These are phyloP conservation scores for Limtongia smithiae DNA, from an alignment of 805 yeast genomes.

Conservation along the genomic window DNA sequence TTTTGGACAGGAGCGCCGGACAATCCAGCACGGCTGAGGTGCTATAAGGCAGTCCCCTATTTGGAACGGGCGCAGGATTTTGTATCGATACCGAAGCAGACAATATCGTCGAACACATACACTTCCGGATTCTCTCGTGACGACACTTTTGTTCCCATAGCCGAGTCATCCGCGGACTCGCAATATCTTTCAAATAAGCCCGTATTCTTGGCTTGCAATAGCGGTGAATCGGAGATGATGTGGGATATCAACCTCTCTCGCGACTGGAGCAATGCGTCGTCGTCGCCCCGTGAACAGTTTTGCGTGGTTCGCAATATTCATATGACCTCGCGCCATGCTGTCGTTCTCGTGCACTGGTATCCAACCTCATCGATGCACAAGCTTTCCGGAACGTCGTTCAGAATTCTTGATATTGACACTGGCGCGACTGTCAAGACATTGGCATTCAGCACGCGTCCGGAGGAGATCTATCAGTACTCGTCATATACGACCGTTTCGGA, in stretches of 20 bases:
- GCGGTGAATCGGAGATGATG: conserved; percentile 1
- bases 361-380: conserved; percentile 19
- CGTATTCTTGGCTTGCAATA: conserved; percentile 2
- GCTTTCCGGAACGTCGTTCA: conserved; percentile 17
- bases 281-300: conserved; percentile 10
- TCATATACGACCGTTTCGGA: conserved; percentile 11
- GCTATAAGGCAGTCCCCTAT: conserved; percentile 4
- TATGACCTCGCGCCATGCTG: conserved; percentile 13
- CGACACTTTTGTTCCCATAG: not conserved
- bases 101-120: not conserved
- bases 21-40: conserved; percentile 16
- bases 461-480: not conserved
- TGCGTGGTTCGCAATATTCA: conserved; percentile 16
- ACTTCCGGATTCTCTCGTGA: not conserved
- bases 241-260: conserved; percentile 17
- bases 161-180: not conserved
- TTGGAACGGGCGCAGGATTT: not conserved
- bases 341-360: conserved; percentile 19
- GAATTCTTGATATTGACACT: conserved; percentile 9
- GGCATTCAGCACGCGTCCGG: not conserved
- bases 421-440: conserved; percentile 9
- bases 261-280: conserved; percentile 4
- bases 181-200: too few relatives aligned
- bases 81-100: too few relatives aligned
- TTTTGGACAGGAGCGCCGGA: conserved; percentile 15